Percentiles rank a stretch among this genome's conserved stretches.
These are phyloP conservation scores for Alternaria novae-zelandiae DNA, from an alignment of 2,329 filamentous ascomycete species.

Conservation along the genomic window DNA sequence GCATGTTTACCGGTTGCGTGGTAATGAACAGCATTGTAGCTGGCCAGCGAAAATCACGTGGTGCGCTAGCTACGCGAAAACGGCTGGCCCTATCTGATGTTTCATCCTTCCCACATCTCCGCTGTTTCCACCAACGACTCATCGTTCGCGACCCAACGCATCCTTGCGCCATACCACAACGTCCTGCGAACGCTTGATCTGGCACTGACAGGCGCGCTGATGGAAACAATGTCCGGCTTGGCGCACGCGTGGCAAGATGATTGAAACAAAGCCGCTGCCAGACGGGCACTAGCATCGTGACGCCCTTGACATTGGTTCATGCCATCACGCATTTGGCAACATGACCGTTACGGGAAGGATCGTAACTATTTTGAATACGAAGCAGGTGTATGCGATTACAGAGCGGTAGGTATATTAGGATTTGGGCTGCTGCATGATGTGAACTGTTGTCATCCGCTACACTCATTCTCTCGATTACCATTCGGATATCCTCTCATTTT, in stretches of 20 bases:
- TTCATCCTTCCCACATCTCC: background rate
- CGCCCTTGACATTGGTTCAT: background rate
- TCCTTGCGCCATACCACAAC: background rate
- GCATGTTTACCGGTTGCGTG: background rate
- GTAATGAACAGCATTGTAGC: background rate
- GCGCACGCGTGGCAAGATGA: background rate
- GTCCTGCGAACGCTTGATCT: background rate
- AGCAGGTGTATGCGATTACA: background rate
- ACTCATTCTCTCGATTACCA: conserved; percentile 7
- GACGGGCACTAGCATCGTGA: background rate
- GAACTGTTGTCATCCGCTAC: background rate
- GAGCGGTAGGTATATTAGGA: background rate
- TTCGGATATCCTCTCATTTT: conserved; percentile 13
- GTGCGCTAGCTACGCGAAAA: background rate
- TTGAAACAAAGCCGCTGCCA: background rate
- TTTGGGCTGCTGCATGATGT: background rate
- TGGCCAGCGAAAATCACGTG: background rate
- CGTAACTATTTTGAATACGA: background rate
- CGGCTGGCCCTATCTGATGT: background rate
- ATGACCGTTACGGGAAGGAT: background rate
- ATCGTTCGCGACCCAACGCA: background rate
- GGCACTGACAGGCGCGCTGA: background rate
- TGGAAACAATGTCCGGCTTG: background rate
- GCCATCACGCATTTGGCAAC: background rate
- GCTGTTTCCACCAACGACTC: background rate